Percentiles rank a stretch among this genome's conserved stretches.
phyloP scores from a whole-genome alignment of 2,329 filamentous ascomycete genomes.

The Aureobasidium namibiae region DNA sequence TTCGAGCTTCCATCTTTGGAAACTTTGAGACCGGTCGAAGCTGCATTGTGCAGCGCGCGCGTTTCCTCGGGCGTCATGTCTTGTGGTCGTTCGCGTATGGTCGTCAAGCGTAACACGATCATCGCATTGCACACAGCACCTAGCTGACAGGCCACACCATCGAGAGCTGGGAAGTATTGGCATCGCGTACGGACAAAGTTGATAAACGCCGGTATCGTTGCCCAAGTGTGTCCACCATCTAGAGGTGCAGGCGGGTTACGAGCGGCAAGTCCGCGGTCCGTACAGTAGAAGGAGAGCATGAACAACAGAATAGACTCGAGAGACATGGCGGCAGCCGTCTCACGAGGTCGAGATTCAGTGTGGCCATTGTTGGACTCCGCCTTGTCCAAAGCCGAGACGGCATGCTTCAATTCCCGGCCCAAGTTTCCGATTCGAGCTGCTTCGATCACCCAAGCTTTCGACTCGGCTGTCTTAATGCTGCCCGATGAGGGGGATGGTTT shows the following conservation, averaged over 20 bases:
- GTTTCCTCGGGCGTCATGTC: slow-evolving; percentile 9
- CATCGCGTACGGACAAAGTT: slow-evolving; percentile 21
- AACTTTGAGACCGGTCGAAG: slow-evolving; percentile 6
- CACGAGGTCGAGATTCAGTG: slow-evolving; percentile 21
- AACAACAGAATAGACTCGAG: slow-evolving; percentile 39
- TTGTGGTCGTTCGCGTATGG: neutral
- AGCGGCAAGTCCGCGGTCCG: slow-evolving; percentile 20
- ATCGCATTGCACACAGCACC: slow-evolving; percentile 31
- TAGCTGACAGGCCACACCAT: slow-evolving; percentile 34
- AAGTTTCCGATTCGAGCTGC: slow-evolving; percentile 33
- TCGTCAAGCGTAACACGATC: slow-evolving; percentile 24
- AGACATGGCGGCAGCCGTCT: slow-evolving; percentile 32
- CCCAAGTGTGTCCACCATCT: slow-evolving; percentile 20
- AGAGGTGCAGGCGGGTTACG: slow-evolving; percentile 18
- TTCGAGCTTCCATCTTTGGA: slow-evolving; percentile 12
- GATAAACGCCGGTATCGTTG: slow-evolving; percentile 21
- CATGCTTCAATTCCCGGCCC: slow-evolving; percentile 40
- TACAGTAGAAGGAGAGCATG: slow-evolving; percentile 26
- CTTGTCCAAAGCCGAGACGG: slow-evolving; percentile 23
- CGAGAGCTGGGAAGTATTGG: slow-evolving; percentile 26
- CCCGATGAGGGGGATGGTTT: slow-evolving; percentile 19
- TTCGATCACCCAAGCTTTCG: slow-evolving; percentile 29
- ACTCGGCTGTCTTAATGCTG: slow-evolving; percentile 23
- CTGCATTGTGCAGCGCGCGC: slow-evolving; percentile 17
- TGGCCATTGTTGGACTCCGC: neutral